Evolutionary conservation across 768 basidiomycete species (phyloP).

Genomic region (button mushroom (Agaricus bisporus)): DNA sequence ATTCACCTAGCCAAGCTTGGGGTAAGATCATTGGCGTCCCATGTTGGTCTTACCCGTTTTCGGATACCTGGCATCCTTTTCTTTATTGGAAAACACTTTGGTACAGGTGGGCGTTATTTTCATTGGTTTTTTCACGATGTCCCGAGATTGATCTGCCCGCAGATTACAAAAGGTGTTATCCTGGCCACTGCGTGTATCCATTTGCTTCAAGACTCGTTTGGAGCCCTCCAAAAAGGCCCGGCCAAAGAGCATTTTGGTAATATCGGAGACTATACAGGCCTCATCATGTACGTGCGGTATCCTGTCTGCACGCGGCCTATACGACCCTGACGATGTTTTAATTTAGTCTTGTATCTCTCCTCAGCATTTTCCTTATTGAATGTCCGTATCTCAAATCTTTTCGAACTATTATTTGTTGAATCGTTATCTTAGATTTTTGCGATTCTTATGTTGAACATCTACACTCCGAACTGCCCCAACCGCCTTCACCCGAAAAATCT

Average conservation of each 20-base stretch:
- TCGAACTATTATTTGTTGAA: too few relatives aligned
- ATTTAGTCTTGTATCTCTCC: conserved; percentile 51
- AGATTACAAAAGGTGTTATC: conserved; percentile 78
- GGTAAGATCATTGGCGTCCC: too few relatives aligned
- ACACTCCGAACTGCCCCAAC: conserved; percentile 53
- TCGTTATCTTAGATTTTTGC: conserved; percentile 72
- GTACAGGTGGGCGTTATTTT: conserved; percentile 43
- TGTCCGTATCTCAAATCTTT: conserved; percentile 38
- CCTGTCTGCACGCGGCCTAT: background rate
- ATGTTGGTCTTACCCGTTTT: too few relatives aligned
- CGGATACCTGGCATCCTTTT: conserved; percentile 65
- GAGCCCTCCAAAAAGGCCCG: conserved; percentile 40
- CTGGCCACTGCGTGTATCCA: conserved; percentile 81
- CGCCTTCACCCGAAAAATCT: conserved; percentile 31
- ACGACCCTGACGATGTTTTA: background rate
- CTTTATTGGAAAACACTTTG: conserved; percentile 86
- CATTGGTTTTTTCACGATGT: background rate
- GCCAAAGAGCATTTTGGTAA: conserved; percentile 41
- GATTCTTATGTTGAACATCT: conserved; percentile 71
- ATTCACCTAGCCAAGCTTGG: too few relatives aligned
- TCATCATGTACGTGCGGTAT: conserved; percentile 59
- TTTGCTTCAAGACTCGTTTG: conserved; percentile 72
- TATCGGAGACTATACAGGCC: conserved; percentile 55
- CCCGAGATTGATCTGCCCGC: background rate
- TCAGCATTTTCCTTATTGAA: conserved; percentile 75